These are phyloP conservation scores for Hymenoscyphus albidus DNA, from an alignment of 2,329 filamentous ascomycete species.

Conservation along the genomic window DNA sequence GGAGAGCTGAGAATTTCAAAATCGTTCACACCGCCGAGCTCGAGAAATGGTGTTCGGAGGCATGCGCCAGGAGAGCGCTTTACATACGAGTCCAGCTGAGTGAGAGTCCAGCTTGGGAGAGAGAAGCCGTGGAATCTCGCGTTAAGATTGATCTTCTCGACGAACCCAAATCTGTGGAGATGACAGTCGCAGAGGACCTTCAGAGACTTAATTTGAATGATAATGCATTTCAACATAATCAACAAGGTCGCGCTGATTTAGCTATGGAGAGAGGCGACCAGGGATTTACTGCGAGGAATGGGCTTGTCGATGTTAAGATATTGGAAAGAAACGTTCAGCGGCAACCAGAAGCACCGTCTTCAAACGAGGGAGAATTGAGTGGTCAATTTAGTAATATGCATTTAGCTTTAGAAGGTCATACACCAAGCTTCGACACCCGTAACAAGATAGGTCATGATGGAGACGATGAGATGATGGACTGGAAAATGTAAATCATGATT, in stretches of 20 bases:
- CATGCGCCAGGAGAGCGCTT: slow-evolving; percentile 73
- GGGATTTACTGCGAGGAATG: slow-evolving; percentile 24
- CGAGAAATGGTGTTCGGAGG: slow-evolving; percentile 82
- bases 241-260: slow-evolving; percentile 42
- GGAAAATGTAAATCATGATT: slow-evolving; percentile 24
- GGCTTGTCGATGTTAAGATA: slow-evolving; percentile 45
- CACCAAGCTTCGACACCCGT: slow-evolving; percentile 26
- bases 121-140: slow-evolving; percentile 40
- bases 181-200: slow-evolving; percentile 23
- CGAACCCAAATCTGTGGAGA: slow-evolving; percentile 54
- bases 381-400: slow-evolving; percentile 31
- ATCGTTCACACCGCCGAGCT: slow-evolving; percentile 70
- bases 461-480: slow-evolving; percentile 28
- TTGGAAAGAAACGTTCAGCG: slow-evolving; percentile 47
- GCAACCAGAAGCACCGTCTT: slow-evolving; percentile 39
- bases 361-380: slow-evolving; percentile 36
- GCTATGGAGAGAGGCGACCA: slow-evolving; percentile 48
- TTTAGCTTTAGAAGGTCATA: slow-evolving; percentile 33
- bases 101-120: slow-evolving; percentile 81
- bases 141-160: slow-evolving; percentile 58
- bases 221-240: slow-evolving; percentile 37
- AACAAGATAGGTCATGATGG: slow-evolving; percentile 19
- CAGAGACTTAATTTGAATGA: slow-evolving; percentile 44
- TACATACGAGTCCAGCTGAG: slow-evolving; percentile 87
- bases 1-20: slow-evolving; percentile 51